Evolutionary conservation across 495 filamentous ascomycete species (phyloP).

Genomic region (Monascus purpureus): DNA sequence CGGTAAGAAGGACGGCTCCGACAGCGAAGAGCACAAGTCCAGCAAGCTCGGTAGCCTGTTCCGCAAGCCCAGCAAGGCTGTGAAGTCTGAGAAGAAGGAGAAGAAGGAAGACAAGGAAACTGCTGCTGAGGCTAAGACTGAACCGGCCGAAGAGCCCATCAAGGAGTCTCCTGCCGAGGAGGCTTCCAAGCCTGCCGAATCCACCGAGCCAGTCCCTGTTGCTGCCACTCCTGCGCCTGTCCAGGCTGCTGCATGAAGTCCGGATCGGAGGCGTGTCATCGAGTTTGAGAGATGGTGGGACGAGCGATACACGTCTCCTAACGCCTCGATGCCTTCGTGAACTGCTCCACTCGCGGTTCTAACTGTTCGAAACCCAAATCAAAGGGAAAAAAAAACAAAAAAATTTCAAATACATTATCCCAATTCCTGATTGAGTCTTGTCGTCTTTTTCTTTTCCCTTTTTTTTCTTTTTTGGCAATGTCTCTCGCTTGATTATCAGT

Average conservation of each 20-base stretch:
- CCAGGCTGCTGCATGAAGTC: constrained; percentile 36
- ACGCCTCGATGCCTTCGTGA: constrained; percentile 4
- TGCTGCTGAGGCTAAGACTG: constrained; percentile 20
- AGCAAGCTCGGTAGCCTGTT: constrained; percentile 42
- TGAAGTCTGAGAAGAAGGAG: constrained; percentile 31
- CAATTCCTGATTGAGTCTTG: constrained; percentile 3
- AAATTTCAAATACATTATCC: constrained; percentile 2
- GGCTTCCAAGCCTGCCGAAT: constrained; percentile 20
- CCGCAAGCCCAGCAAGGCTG: constrained; percentile 43
- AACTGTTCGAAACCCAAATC: background rate
- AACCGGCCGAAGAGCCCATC: constrained; percentile 12
- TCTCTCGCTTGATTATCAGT: too few relatives aligned
- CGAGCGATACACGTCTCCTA: constrained; percentile 11
- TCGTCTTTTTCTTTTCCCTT: background rate
- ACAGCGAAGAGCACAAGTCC: constrained; percentile 33
- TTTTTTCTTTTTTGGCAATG: background rate
- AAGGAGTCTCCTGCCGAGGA: constrained; percentile 17
- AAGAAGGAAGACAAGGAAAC: constrained; percentile 17
- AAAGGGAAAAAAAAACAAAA: constrained; percentile 1
- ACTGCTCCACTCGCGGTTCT: constrained; percentile 1
- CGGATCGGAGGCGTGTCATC: constrained; percentile 12
- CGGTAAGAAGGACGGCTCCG: constrained; percentile 37
- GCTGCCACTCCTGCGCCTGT: constrained; percentile 25
- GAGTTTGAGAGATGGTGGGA: constrained; percentile 36
- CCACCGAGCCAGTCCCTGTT: constrained; percentile 22